Evolutionary conservation across 108 stramenopile genomes (phyloP), one percentile per base, ranked within the genome.

Genomic region (Nitzschia sp.): DNA sequence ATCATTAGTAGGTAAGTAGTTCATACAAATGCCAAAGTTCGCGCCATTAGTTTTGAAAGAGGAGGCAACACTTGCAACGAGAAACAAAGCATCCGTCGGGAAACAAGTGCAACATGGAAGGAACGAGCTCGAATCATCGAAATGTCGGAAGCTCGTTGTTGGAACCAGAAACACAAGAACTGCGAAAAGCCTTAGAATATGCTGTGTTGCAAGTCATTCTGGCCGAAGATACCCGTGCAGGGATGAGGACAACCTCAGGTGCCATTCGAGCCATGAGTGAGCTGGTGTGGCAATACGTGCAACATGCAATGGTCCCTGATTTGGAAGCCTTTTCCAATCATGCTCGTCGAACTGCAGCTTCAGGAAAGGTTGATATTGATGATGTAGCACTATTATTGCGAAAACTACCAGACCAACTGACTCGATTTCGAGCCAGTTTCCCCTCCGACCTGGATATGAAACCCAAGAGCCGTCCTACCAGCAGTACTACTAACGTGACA

Each of bases 211-310:
- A 80, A 34, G 75, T 80, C 2, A 25, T 66, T 17, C 17, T 53
- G 19, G 53, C 62, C n/a, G 52, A 72, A 53, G 80, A 80, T 51
- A 21, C 55, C 1, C 26, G 15, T 8, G 42, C 66, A 2, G 41
- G 53, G 12, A 51, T 56, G 41, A 20, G 54, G 39, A 88, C 83
- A 61, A 83, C 68, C 26, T 25, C 70, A 19, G 60, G 58, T 5
- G 85, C 83, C n/a, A 68, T 89, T 22, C 54, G 46, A 9, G 79
- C 88, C 8, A 66, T 89, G 52, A 82, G 82, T 14, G 85, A 89
- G 26, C 54, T 89, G 15, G 68, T 67, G 38, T 89, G 57, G 63
- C 88, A 85, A 41, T 89, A 84, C 63, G 65, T 81, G 15, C 83
- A 83, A 22, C 76, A 69, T 11, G 57, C 64, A 3, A 39, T 89